Conservation (phyloP, 2,329 filamentous ascomycete species). For the Rhynchosporium agropyri region DNA sequence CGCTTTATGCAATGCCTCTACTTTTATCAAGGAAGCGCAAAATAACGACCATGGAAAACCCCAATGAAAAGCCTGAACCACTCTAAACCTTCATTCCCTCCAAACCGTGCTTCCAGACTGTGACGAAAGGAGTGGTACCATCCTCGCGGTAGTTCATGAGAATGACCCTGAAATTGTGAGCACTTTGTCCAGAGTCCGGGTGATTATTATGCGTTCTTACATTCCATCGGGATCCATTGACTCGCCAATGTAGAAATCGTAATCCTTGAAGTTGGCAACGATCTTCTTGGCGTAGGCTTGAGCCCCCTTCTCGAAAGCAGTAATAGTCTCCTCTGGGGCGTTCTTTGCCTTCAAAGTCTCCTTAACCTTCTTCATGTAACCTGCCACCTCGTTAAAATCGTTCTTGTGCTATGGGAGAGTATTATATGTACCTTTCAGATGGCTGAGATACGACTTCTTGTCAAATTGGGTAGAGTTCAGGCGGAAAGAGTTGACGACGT, state of each 20-base stretch:
- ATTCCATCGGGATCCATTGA: constrained; percentile 93
- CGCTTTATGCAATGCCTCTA: constrained; percentile 17
- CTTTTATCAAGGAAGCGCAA: constrained; percentile 14
- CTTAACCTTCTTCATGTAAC: constrained; percentile 92
- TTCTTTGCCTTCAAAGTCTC: constrained; percentile 64
- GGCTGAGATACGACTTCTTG: constrained; percentile 82
- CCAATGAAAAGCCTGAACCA: constrained; percentile 5
- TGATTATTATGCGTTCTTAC: constrained; percentile 53
- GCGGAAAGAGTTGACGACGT: constrained; percentile 92
- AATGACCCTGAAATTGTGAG: constrained; percentile 54
- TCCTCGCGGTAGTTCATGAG: constrained; percentile 99
- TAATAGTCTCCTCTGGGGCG: constrained; percentile 66
- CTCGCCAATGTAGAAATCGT: constrained; percentile 91
- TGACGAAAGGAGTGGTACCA: constrained; percentile 85
- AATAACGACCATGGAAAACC: constrained; percentile 1
- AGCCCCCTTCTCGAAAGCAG: constrained; percentile 79
- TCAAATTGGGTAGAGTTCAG: constrained; percentile 76
- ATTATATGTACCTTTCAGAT: constrained; percentile 75
- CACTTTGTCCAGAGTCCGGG: neutral
- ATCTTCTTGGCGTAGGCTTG: constrained; percentile 76
- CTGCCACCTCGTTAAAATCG: constrained; percentile 47
- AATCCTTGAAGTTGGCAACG: constrained; percentile 88
- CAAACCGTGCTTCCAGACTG: constrained; percentile 94
- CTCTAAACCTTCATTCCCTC: constrained; percentile 86
- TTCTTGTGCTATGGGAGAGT: constrained; percentile 5